phyloP scores from a whole-genome alignment of 805 yeast genomes.

The Groenewaldozyma tartarivorans region DNA sequence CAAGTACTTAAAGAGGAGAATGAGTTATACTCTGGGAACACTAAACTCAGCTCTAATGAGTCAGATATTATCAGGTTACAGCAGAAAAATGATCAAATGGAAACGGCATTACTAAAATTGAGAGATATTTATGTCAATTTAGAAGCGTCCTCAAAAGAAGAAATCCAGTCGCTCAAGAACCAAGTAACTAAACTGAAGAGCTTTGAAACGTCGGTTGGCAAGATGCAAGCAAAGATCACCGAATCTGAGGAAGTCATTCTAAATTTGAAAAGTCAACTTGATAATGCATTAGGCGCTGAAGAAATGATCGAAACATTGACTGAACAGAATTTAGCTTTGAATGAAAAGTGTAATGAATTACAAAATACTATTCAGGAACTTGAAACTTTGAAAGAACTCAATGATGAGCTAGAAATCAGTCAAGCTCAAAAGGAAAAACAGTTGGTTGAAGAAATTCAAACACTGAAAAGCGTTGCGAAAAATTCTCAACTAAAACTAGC shows the following conservation, averaged over 20 bases:
- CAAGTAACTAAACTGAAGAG: slow-evolving; percentile 13
- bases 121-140: slow-evolving; percentile 20
- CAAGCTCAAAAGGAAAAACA: slow-evolving; percentile 36
- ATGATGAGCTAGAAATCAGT: slow-evolving; percentile 40
- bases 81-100: slow-evolving; percentile 33
- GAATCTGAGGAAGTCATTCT: slow-evolving; percentile 16
- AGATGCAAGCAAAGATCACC: slow-evolving; percentile 8
- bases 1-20: slow-evolving; percentile 22
- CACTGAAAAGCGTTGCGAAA: slow-evolving; percentile 15
- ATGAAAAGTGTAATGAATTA: slow-evolving; percentile 29
- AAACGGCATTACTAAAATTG: slow-evolving; percentile 33
- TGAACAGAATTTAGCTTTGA: slow-evolving; percentile 30
- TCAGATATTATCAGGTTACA: slow-evolving; percentile 10
- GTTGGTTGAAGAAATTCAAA: slow-evolving; percentile 30
- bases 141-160: slow-evolving; percentile 15
- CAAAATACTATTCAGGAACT: slow-evolving; percentile 38
- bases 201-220: slow-evolving; percentile 10
- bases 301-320: slow-evolving; percentile 30
- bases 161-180: slow-evolving; percentile 13
- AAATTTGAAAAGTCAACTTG: slow-evolving; percentile 23
- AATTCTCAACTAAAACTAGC: slow-evolving; percentile 13
- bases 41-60: background rate
- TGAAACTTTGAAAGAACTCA: slow-evolving; percentile 43
- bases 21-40: slow-evolving; percentile 6
- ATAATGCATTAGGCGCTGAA: slow-evolving; percentile 28